phyloP scores from a whole-genome alignment of 495 filamentous ascomycete genomes.

The Choiromyces venosus region DNA sequence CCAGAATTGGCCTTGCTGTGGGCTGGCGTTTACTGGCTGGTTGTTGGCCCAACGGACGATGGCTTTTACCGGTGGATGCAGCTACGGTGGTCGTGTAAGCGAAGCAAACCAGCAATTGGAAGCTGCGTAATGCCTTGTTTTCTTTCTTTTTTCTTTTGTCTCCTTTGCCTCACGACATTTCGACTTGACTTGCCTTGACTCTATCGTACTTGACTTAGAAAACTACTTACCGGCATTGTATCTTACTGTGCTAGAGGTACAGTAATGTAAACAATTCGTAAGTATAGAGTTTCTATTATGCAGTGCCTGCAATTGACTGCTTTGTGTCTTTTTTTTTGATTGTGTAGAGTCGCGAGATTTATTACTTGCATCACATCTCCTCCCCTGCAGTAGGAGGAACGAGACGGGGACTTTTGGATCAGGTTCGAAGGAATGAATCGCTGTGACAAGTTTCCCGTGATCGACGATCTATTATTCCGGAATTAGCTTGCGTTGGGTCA shows the following conservation, averaged over 20 bases:
- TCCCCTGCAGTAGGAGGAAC: not conserved
- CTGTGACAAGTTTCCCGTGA: conserved; percentile 6
- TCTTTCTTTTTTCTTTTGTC: not conserved
- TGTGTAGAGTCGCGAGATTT: not conserved
- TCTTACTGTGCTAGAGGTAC: not conserved
- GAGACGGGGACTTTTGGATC: not conserved
- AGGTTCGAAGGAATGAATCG: conserved; percentile 7
- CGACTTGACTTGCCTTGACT: not conserved
- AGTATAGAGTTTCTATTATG: not conserved
- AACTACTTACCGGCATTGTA: not conserved
- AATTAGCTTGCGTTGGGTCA: conserved; percentile 5
- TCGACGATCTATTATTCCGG: conserved; percentile 10
- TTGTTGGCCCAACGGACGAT: not conserved
- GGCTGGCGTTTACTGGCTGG: not conserved
- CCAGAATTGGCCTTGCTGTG: not conserved
- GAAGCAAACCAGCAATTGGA: not conserved
- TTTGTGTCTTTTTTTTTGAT: not conserved
- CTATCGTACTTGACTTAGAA: not conserved
- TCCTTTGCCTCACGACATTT: not conserved
- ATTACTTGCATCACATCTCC: not conserved
- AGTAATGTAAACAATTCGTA: not conserved
- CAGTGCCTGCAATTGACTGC: not conserved
- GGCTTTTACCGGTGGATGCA: not conserved
- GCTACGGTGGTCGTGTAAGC: not conserved
- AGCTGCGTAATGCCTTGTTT: not conserved